Evolutionary conservation across 2,329 filamentous ascomycete genomes (phyloP).

Genomic region (Hymenoscyphus fraxineus): DNA sequence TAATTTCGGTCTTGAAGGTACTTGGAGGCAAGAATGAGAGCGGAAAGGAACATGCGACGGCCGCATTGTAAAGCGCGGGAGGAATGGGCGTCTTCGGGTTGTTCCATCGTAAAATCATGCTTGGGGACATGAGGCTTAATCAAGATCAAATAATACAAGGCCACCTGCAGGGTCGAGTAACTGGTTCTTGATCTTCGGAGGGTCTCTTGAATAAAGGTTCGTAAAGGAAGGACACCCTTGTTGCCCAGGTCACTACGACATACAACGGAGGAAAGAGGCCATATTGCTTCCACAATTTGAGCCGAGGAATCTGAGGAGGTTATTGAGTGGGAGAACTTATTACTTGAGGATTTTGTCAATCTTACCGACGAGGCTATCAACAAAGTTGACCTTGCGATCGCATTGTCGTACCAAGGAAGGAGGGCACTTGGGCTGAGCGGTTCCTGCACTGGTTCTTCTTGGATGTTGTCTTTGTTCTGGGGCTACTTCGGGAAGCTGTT

Average conservation of each 20-base stretch:
- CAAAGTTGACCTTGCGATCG: conserved; percentile 91
- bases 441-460: conserved; percentile 52
- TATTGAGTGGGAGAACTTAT: conserved; percentile 36
- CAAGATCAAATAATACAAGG: conserved; percentile 90
- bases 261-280: conserved; percentile 82
- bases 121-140: conserved; percentile 86
- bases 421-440: conserved; percentile 57
- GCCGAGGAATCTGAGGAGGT: conserved; percentile 79
- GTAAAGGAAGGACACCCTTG: conserved; percentile 80
- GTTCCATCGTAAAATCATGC: conserved; percentile 82
- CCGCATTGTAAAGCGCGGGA: conserved; percentile 87
- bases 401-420: conserved; percentile 79
- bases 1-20: conserved; percentile 98
- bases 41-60: conserved; percentile 93
- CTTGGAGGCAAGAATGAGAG: conserved; percentile 93
- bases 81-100: conserved; percentile 66
- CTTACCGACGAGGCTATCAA: conserved; percentile 98
- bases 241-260: conserved; percentile 69
- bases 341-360: conserved; percentile 30
- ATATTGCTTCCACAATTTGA: conserved; percentile 95
- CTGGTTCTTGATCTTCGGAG: conserved; percentile 90
- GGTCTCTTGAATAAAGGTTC: conserved; percentile 97
- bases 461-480: conserved; percentile 63
- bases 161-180: conserved; percentile 96
- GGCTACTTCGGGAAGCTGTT: conserved; percentile 45